These are phyloP conservation scores for Metschnikowia koreensis DNA, from an alignment of 805 yeast species.

Conservation along the genomic window DNA sequence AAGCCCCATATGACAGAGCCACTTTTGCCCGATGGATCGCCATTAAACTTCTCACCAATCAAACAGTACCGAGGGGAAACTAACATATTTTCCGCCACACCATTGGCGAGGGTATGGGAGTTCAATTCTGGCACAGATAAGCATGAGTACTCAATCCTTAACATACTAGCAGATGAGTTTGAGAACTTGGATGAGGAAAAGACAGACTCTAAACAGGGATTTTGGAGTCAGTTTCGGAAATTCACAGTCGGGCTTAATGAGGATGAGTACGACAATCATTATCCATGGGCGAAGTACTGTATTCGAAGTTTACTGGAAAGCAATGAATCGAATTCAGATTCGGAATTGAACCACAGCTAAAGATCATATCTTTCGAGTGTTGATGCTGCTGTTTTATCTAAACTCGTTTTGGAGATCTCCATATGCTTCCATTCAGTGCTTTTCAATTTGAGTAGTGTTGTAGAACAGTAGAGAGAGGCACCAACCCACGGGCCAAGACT, in stretches of 20 bases:
- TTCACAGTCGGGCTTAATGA: conserved; percentile 13
- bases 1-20: conserved; percentile 20
- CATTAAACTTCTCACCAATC: conserved; percentile 15
- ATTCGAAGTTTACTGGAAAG: conserved; percentile 2
- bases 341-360: background rate
- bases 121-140: conserved; percentile 8
- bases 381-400: conserved; percentile 1
- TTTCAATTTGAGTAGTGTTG: conserved; percentile 13
- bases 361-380: background rate
- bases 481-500: conserved; percentile 20
- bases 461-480: conserved; percentile 20
- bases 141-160: conserved; percentile 16
- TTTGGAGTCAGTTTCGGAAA: conserved; percentile 12
- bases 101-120: conserved; percentile 17
- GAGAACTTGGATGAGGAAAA: conserved; percentile 11
- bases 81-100: conserved; percentile 14
- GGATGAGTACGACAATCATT: conserved; percentile 15
- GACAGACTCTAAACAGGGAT: background rate
- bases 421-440: conserved; percentile 15
- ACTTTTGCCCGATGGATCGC: conserved; percentile 13
- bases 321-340: conserved; percentile 1
- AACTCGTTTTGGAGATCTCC: conserved; percentile 10
- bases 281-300: conserved; percentile 20
- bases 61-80: conserved; percentile 9
- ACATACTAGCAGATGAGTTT: conserved; percentile 18